These are phyloP conservation scores for Acorus gramineus DNA, from an alignment of 106 monocot genomes.

Conservation along the genomic window DNA sequence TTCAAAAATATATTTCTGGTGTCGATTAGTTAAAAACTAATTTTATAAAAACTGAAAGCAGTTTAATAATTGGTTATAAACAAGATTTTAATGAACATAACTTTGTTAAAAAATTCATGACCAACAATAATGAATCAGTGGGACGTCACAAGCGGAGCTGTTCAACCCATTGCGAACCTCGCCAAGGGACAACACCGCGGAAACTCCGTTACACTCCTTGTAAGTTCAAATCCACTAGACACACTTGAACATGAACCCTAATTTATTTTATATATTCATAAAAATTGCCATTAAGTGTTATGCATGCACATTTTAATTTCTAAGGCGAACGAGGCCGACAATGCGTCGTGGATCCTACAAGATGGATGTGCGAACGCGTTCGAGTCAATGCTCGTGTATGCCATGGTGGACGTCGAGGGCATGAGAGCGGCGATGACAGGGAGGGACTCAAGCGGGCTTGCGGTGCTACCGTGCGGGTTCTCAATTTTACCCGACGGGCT, in stretches of 20 bases:
- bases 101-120: too few species aligned
- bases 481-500: slow-evolving; percentile 51
- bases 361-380: slow-evolving; percentile 33
- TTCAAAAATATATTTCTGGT: too few species aligned
- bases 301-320: not conserved
- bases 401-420: slow-evolving; percentile 28
- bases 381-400: slow-evolving; percentile 42
- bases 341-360: slow-evolving; percentile 31
- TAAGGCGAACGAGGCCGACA: slow-evolving; percentile 12
- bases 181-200: slow-evolving; percentile 46
- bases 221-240: slow-evolving; percentile 9
- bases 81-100: too few species aligned
- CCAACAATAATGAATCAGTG: slow-evolving; percentile 42
- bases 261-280: not conserved
- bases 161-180: slow-evolving; percentile 25
- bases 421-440: slow-evolving; percentile 41
- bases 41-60: too few species aligned
- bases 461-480: slow-evolving; percentile 50
- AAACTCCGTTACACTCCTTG: slow-evolving; percentile 43
- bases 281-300: not conserved
- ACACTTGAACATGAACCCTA: not conserved
- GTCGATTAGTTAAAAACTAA: too few species aligned
- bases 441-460: slow-evolving; percentile 30
- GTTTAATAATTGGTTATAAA: too few species aligned
- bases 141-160: slow-evolving; percentile 29